A percentile compares a stretch with the other conserved stretches of the same genome.
Evolutionary conservation across 2,329 filamentous ascomycete genomes (phyloP).

Genomic region (Hawksworthiomyces lignivorus): DNA sequence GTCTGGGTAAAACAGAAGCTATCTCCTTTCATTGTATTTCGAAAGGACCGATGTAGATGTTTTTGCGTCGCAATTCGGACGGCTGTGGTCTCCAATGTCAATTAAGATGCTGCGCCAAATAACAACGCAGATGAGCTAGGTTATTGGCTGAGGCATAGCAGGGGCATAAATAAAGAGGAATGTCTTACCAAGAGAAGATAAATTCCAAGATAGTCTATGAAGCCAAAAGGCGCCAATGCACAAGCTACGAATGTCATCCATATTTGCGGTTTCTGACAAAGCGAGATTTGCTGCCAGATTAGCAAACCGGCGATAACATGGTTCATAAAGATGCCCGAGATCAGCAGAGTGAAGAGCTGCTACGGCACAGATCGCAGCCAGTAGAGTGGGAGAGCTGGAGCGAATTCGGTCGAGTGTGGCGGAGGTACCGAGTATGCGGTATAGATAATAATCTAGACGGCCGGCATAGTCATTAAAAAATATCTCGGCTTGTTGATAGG

Average conservation of each 20-base stretch:
- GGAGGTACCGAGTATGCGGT: constrained; percentile 1
- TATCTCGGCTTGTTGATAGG: not conserved
- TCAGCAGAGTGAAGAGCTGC: not conserved
- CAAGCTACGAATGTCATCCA: constrained; percentile 2
- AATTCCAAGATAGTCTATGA: not conserved
- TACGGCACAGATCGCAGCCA: constrained; percentile 1
- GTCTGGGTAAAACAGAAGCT: not conserved
- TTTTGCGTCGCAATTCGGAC: not conserved
- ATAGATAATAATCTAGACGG: constrained; percentile 5
- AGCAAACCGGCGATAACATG: not conserved
- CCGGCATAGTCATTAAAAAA: constrained; percentile 2
- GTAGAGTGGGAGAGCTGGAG: not conserved
- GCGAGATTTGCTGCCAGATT: not conserved
- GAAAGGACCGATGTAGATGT: not conserved
- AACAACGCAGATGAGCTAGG: no score
- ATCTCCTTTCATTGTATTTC: not conserved
- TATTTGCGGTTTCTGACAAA: not conserved
- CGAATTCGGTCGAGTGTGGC: not conserved
- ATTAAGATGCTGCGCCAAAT: no score
- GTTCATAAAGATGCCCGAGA: not conserved
- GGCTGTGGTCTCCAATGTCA: not conserved
- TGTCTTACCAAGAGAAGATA: not conserved
- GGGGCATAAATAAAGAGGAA: no score
- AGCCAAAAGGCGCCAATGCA: constrained; percentile 4
- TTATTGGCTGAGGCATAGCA: no score